Base-by-base conservation (phyloP, 2,329 filamentous ascomycete species). In the Trichoderma pleuroti region DNA sequence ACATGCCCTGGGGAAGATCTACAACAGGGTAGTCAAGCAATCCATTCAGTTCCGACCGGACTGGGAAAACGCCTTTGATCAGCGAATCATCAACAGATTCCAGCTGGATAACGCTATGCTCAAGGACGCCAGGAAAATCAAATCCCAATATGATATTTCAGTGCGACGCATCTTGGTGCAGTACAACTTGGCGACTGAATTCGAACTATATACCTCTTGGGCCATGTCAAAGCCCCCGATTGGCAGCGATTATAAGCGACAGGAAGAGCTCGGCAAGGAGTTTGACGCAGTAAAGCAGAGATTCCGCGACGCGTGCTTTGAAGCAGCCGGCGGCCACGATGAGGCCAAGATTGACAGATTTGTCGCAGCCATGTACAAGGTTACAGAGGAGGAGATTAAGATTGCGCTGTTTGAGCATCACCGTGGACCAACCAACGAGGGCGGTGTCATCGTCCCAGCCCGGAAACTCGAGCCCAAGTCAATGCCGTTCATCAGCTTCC, bases 141-240 rank as follows among this genome's bases (percentile, higher is more conserved):
- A 99, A 80, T 77, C 76, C 0, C 84, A 91, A 34, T 98, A 98
- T 74, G 96, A 99, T 76, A 86, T 86, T 18, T 87, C 89, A 0
- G 86, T 98, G 76, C 88, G 87, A 14, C 88, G 94, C 0, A 85
- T 98, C 69, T 94, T 98, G 89, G 91, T 90, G 1, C 94, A 97
- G 76, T 89, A 94, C 74, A 91, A 92, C 56, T 92, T 98, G 70
- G 82, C 84, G 21, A 97, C 92, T 0, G 96, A 99, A 76, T 98
- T 97, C 74, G 96, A 99, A 80, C 87, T 97, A 12, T 98, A 91
- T 90, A 91, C 93, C 0, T 91, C 93, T 0, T 98, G 98, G 79
- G 88, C 94, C 2, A 84, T 98, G 71, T 86, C 87, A 1, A 93
- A 92, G 76, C 92, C 92, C 10, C 86, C 88, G 0, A 86, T 93